Percentiles rank a stretch among this genome's conserved stretches.
Conservation (phyloP, 2,329 filamentous ascomycete genomes). For the Tolypocladium cylindrosporum region DNA sequence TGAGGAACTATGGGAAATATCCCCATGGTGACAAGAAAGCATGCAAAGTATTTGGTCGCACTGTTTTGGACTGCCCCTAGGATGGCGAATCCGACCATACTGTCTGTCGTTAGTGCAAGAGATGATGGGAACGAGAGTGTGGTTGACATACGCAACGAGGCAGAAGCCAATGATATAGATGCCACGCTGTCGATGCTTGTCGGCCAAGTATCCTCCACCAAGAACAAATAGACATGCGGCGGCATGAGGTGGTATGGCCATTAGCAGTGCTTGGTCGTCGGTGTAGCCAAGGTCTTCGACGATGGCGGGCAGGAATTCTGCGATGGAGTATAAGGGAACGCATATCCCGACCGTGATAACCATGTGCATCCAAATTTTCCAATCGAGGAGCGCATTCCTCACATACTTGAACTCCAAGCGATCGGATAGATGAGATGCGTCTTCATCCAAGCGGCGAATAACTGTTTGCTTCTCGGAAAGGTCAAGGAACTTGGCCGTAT, state of each 20-base stretch:
- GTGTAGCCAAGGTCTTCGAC: constrained; percentile 25
- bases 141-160: constrained; percentile 17
- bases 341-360: constrained; percentile 50
- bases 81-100: constrained; percentile 22
- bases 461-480: constrained; percentile 32
- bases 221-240: constrained; percentile 26
- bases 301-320: constrained; percentile 26
- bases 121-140: not conserved
- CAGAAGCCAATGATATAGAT: constrained; percentile 28
- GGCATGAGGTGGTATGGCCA: constrained; percentile 27
- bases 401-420: constrained; percentile 46
- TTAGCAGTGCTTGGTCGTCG: constrained; percentile 25
- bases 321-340: constrained; percentile 27
- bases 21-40: constrained; percentile 28
- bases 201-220: constrained; percentile 32
- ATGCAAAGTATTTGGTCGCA: constrained; percentile 36
- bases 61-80: constrained; percentile 21
- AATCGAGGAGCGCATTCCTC: constrained; percentile 47
- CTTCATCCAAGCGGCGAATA: constrained; percentile 28
- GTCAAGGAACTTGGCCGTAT: constrained; percentile 37
- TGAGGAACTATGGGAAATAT: constrained; percentile 46
- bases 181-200: constrained; percentile 23
- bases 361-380: constrained; percentile 46
- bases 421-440: constrained; percentile 40
- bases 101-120: constrained; percentile 3